phyloP scores from a whole-genome alignment of 306 rosid genomes.

The Chamaecrista fasciculata region DNA sequence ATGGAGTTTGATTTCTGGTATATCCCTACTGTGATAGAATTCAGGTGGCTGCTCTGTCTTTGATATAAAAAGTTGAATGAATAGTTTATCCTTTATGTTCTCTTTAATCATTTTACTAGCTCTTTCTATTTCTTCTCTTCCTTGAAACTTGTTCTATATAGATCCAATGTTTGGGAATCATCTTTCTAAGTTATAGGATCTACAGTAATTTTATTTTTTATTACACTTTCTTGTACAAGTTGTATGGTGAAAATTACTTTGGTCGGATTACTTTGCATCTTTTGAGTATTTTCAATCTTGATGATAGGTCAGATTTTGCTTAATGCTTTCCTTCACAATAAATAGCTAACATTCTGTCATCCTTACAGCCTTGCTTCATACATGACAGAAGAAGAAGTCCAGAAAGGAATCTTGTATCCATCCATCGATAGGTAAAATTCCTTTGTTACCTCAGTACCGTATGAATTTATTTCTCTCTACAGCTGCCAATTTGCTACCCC shows the following conservation, averaged over 20 bases:
- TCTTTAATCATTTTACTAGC: slow-evolving; percentile 14
- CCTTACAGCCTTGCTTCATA: slow-evolving; percentile 86
- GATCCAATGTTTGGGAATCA: not conserved
- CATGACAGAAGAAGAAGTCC: slow-evolving; percentile 79
- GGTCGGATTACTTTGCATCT: not conserved
- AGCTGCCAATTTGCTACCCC: not conserved
- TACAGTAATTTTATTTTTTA: not conserved
- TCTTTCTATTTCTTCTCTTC: slow-evolving; percentile 7
- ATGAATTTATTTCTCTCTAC: slow-evolving; percentile 10
- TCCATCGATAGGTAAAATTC: slow-evolving; percentile 65
- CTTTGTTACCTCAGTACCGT: slow-evolving; percentile 3
- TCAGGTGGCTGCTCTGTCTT: slow-evolving; percentile 9
- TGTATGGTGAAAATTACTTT: slow-evolving; percentile 13
- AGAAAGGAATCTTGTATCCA: slow-evolving; percentile 78
- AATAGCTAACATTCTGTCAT: slow-evolving; percentile 43
- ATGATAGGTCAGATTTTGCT: slow-evolving; percentile 12
- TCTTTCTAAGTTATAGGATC: slow-evolving; percentile 8
- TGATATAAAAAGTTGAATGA: not conserved
- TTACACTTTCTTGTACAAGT: slow-evolving; percentile 3
- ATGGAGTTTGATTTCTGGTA: slow-evolving; percentile 15
- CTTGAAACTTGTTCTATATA: slow-evolving; percentile 2
- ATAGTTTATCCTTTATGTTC: slow-evolving; percentile 11
- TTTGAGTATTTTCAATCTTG: not conserved
- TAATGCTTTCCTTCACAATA: slow-evolving; percentile 17
- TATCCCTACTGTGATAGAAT: slow-evolving; percentile 6